Evolutionary conservation across 345 rosid genomes (phyloP), one percentile per base, ranked within the genome.

Genomic region (Bruguiera gymnorhiza): DNA sequence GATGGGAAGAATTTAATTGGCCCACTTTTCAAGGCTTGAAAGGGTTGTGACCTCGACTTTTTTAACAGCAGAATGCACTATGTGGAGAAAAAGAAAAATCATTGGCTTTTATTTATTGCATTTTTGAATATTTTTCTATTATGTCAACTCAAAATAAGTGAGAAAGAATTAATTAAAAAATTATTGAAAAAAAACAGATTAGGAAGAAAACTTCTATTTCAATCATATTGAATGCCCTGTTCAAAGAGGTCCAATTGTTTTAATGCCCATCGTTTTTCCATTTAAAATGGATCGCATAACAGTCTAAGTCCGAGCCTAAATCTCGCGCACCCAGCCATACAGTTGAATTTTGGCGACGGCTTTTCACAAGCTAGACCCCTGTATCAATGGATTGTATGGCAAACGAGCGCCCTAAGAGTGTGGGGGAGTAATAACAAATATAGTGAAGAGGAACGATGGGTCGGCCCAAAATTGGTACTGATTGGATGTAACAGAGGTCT

Each of bases 221-320:
- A 37, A 37, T 2, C 2, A 37, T 37, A 8, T 6, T 36, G 29
- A 3, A 37, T 10, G 18, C n/a, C 13, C 67, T 53, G 24, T 63
- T 39, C 21, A 16, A 43, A 54, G 31, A 54, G 69, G 74, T 27
- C 57, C 69, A 71, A 69, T 64, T 63, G 2, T 63, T 55, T 20
- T 36, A 63, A 37, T 66, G 43, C 62, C 63, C 19, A 5, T 71
- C 74, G 11, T 55, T 63, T 70, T 63, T 68, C 19, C 16, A 63
- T 66, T 66, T 66, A 39, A 23, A 36, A 71, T 24, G 20, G 2
- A 18, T 57, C 39, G 21, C 0, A 54, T 10, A 6, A 20, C 3
- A 9, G 36, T 5, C 8, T 24, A 9, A n/a, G 20, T 24, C 2
- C 7, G 4, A 29, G n/a, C 26, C 18, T 24, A 31, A 24, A 19